Base-by-base conservation (phyloP, 176 grass and related monocot genomes). In the Bromus sterilis region DNA sequence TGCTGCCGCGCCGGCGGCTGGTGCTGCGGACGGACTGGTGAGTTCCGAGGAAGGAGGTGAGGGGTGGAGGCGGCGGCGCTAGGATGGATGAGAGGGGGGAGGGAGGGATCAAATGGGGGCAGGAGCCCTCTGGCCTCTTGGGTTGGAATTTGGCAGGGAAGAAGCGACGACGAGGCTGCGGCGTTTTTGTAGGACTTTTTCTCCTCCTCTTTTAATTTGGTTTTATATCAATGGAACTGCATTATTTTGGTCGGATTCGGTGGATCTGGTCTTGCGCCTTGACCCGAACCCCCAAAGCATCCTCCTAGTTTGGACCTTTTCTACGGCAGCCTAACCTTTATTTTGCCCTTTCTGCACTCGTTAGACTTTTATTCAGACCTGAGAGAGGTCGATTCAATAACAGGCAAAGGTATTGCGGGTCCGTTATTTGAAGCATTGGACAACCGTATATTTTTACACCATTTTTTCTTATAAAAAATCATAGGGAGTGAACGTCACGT, bases 101-200 rank as follows among this genome's bases (percentile, higher is more conserved):
- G 60, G 16, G 8, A 35, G 64, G 33, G 55, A 80, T 66, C 69
- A 66, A 39, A 32, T 12, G 13, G 35, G 75, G 41, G 60, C 26
- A 13, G 66, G 78, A 78, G 36, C 48, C 48, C 48, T 51, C 75
- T 61, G 36, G 18, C 48, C 48, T 51, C 75, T 61, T 36, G 60
- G 60, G 55, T 12, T 66, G 86, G 82, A 89, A 76, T 75, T 79
- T 34, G 68, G 28, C 32, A 55, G 86, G 42, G 64, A 59, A 48
- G 46, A 67, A 48, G 82, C 53, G 77, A 40, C 70, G 87, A 80
- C 82, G 82, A 75, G 77, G 82, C 56, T 55, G 49, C 82, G 70
- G 76, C 33, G 41, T 9, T 75, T 89, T 85, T 85, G 71, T 89
- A 84, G 10, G 62, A 71, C 71, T 43, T 85, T 84, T 85, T 46